Evolutionary conservation across 805 yeast species (phyloP), one percentile per base, ranked within the genome.

Genomic region (Blastobotrys terrestris): DNA sequence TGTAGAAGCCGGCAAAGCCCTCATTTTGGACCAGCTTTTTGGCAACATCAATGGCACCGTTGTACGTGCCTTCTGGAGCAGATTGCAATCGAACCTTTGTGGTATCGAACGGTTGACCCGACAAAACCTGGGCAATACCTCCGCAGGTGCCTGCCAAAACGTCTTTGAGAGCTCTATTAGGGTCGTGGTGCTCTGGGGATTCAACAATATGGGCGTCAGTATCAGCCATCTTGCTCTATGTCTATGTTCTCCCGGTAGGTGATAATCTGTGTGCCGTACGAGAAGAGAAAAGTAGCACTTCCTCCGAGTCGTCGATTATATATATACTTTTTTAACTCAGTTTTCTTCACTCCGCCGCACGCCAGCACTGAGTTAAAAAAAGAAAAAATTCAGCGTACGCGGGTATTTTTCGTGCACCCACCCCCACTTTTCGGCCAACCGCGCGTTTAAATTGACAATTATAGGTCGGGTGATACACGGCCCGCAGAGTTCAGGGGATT

Each of bases 101-200:
- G 7, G 96, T 87, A 67, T 91, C 98, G 64, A 92, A 92, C 5
- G 98, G 97, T 70, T 94, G 98, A 20, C 99, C 99, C 13, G 85
- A 87, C 35, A 94, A 72, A 5, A 94, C 98, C 71, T 94, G 99
- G 4, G 97, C 92, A 22, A 94, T 81, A 51, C 99, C 99, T 53
- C 98, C 98, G 60, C 85, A 77, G 15, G 97, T 92, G 18, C 99
- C 99, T 3, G 95, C 95, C 51, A 87, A 70, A 48, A 90, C 77
- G 67, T 91, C 97, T 62, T 89, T 89, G 31, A 21, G 48, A 51
- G 42, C 62, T 16, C 55, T 40, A 40, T 54, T 51, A 3, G 51
- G 51, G 26, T 55, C 65, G 20, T 58, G 41, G 16, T n/a, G 19
- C 19, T 40, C 46, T 15, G 44, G 16, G 44, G 19, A 60, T 39